phyloP scores from a whole-genome alignment of 768 basidiomycete genomes.

The Termitomyces sp. region DNA sequence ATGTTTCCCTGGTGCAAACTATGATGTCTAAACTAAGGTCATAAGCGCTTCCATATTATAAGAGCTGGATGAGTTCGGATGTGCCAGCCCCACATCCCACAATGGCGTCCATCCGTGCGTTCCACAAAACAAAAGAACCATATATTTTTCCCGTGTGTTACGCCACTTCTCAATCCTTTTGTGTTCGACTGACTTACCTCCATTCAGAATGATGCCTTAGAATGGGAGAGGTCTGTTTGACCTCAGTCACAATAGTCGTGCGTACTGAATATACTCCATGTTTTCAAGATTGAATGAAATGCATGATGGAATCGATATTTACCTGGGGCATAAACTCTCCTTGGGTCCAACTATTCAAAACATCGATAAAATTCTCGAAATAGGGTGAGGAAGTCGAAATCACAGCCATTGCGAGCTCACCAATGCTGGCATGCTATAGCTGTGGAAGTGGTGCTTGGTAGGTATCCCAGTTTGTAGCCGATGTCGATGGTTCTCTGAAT shows the following conservation, averaged over 20 bases:
- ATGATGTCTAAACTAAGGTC: neutral
- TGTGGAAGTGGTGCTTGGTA: conserved; percentile 3
- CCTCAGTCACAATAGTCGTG: neutral
- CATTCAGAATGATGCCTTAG: neutral
- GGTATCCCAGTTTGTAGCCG: neutral
- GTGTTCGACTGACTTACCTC: neutral
- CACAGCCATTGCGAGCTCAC: neutral
- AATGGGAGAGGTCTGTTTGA: neutral
- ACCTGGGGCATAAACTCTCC: conserved; percentile 1
- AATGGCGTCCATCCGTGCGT: neutral
- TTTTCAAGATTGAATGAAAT: neutral
- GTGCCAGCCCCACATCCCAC: neutral
- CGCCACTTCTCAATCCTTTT: too few species aligned
- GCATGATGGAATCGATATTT: neutral
- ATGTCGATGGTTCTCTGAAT: neutral
- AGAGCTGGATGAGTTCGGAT: neutral
- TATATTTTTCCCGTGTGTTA: neutral
- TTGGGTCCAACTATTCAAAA: neutral
- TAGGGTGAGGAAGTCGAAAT: neutral
- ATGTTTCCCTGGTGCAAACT: neutral
- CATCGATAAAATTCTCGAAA: neutral
- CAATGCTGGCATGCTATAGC: neutral
- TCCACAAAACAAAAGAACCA: neutral
- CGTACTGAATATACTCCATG: neutral
- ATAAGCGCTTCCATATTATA: neutral